These are phyloP conservation scores for Licmophora abbreviata DNA, from an alignment of 108 stramenopile species.

Conservation along the genomic window DNA sequence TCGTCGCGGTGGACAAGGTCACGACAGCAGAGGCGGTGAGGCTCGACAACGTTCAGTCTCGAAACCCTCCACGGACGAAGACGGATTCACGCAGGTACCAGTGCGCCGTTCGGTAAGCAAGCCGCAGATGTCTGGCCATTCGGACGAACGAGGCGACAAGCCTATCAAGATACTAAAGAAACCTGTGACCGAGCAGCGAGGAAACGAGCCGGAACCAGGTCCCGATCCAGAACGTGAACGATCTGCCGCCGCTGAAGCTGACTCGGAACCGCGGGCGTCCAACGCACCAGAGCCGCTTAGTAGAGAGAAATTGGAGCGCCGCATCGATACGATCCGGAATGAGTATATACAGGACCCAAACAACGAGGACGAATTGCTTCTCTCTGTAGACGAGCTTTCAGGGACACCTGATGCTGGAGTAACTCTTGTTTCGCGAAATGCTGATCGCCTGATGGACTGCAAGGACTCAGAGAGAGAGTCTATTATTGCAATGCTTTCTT, in stretches of 20 bases:
- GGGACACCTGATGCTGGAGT: conserved; percentile 44
- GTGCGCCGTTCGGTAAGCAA: conserved; percentile 21
- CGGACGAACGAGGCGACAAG: conserved; percentile 56
- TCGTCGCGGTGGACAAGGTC: conserved; percentile 8
- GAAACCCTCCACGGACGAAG: too few relatives aligned
- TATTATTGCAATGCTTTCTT: conserved; percentile 44
- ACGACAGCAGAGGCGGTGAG: conserved; percentile 17
- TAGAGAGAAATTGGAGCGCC: conserved; percentile 46
- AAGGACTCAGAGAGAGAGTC: conserved; percentile 51
- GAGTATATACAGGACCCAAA: conserved; percentile 58
- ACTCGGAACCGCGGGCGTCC: conserved; percentile 9
- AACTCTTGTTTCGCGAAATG: conserved; percentile 39
- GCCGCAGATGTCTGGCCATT: conserved; percentile 37
- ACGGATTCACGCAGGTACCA: conserved; percentile 5
- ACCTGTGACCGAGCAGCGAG: too few relatives aligned
- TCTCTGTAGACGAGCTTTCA: conserved; percentile 55
- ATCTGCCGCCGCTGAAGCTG: conserved; percentile 20
- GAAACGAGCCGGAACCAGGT: conserved; percentile 13
- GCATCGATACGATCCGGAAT: conserved; percentile 49
- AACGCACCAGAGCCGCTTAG: conserved; percentile 22
- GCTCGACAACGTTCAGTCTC: conserved; percentile 4
- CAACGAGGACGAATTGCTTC: conserved; percentile 51
- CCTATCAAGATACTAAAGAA: too few relatives aligned
- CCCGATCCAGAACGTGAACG: conserved; percentile 7
- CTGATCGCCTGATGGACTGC: conserved; percentile 56